Conservation (phyloP, 768 basidiomycete species). For the Mycena crocata region DNA sequence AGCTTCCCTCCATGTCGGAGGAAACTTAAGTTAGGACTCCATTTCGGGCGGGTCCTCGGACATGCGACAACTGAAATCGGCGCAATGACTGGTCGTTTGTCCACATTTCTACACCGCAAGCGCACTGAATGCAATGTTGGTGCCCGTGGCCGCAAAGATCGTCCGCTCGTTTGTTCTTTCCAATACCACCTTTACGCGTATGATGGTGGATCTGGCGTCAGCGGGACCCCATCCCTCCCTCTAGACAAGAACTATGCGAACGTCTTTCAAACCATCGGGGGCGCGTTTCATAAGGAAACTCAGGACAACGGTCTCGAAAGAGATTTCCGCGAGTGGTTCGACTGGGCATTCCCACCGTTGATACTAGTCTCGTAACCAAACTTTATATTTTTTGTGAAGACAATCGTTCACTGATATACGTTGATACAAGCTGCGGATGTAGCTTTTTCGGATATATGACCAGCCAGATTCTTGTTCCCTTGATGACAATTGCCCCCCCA, state of each 20-base stretch:
- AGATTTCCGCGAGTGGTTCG: slow-evolving; percentile 9
- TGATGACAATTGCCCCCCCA: too few species aligned
- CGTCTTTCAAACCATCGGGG: slow-evolving; percentile 8
- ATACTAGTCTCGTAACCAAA: too few species aligned
- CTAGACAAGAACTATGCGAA: neutral
- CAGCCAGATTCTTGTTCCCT: neutral
- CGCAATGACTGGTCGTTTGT: neutral
- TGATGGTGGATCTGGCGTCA: neutral
- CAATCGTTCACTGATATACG: too few species aligned
- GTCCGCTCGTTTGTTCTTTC: slow-evolving; percentile 13
- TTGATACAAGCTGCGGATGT: slow-evolving; percentile 5
- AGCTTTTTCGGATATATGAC: neutral
- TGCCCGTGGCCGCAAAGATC: too few species aligned
- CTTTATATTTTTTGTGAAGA: too few species aligned
- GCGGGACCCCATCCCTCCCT: neutral
- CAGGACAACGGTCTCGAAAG: neutral
- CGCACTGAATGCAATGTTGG: neutral
- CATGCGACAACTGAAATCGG: neutral
- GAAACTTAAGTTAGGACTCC: neutral
- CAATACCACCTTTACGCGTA: slow-evolving; percentile 1
- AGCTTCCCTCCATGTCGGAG: slow-evolving; percentile 10
- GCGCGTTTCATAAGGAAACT: slow-evolving; percentile 1
- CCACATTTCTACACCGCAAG: slow-evolving; percentile 1
- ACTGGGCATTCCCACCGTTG: slow-evolving; percentile 2
- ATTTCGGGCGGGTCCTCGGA: neutral